Conservation (phyloP, 129 eudicot species). For the Lactuca saligna region DNA sequence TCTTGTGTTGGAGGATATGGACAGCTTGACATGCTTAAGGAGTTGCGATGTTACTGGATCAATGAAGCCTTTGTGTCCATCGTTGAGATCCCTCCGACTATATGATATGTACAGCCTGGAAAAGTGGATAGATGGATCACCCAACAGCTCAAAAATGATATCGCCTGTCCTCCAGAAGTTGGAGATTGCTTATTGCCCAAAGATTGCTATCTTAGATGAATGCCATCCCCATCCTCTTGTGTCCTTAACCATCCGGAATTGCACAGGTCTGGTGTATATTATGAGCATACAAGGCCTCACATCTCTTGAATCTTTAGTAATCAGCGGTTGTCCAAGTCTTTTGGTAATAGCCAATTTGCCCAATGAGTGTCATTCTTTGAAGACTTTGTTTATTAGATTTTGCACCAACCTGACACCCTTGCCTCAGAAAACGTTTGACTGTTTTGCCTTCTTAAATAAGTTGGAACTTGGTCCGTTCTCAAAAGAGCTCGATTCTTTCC, state of each 20-base stretch:
- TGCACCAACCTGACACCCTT: not conserved
- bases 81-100: no score
- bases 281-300: slow-evolving; percentile 2
- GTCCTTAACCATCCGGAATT: not conserved
- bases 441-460: not conserved
- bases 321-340: not conserved
- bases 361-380: not conserved
- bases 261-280: not conserved
- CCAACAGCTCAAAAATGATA: no score
- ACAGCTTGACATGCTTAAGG: no score
- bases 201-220: no score
- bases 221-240: not conserved
- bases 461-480: not conserved
- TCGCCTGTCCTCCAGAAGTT: no score
- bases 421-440: not conserved
- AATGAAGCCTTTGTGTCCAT: no score
- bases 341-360: not conserved
- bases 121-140: no score
- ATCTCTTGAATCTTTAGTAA: not conserved
- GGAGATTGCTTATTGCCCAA: no score
- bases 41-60: no score
- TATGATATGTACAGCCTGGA: no score
- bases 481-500: no score
- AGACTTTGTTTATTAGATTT: not conserved
- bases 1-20: no score